phyloP scores from a whole-genome alignment of 305 asterid genomes.

The Euphrasia arctica region DNA sequence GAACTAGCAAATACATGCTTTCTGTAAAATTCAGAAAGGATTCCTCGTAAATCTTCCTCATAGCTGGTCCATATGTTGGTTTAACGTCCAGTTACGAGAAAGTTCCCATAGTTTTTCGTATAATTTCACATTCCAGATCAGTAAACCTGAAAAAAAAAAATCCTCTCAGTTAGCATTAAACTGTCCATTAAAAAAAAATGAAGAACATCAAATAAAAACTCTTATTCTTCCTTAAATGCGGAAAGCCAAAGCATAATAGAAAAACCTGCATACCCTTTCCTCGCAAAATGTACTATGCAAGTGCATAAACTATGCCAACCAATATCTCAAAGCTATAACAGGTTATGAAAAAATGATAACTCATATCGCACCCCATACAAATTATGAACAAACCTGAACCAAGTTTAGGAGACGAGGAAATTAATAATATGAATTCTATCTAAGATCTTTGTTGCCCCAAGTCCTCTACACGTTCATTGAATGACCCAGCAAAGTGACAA shows the following conservation, averaged over 20 bases:
- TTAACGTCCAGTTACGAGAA: neutral
- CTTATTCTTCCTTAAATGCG: conserved; percentile 6
- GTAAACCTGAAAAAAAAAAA: too few species aligned
- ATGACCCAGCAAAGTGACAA: neutral
- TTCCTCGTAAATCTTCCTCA: too few species aligned
- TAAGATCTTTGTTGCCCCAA: conserved; percentile 10
- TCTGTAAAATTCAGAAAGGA: too few species aligned
- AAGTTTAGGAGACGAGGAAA: conserved; percentile 5
- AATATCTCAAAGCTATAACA: conserved; percentile 18
- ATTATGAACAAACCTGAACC: neutral
- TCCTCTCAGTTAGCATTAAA: too few species aligned
- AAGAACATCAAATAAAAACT: neutral
- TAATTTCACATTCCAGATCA: neutral
- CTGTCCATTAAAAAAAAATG: neutral
- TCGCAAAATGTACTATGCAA: conserved; percentile 13
- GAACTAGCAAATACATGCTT: too few species aligned
- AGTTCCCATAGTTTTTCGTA: neutral
- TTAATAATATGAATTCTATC: neutral
- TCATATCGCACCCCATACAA: conserved; percentile 14
- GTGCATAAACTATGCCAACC: conserved; percentile 4
- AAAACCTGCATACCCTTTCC: conserved; percentile 6
- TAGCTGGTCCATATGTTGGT: too few species aligned
- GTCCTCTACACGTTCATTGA: conserved; percentile 15
- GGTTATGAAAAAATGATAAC: conserved; percentile 14
- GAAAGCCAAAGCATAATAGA: conserved; percentile 14